Evolutionary conservation across 768 basidiomycete genomes (phyloP), one percentile per base, ranked within the genome.

Genomic region (Leccinum obscurum): DNA sequence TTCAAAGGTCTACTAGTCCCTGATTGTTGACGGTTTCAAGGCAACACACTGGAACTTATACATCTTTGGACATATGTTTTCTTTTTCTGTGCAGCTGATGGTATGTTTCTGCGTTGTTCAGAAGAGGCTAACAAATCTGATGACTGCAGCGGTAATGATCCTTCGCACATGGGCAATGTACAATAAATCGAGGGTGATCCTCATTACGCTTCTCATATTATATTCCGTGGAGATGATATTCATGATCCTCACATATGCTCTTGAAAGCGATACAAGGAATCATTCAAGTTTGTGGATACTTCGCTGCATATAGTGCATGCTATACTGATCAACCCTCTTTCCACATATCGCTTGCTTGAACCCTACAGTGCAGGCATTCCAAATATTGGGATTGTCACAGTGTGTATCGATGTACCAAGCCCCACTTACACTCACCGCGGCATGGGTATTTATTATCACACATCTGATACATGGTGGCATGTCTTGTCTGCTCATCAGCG

Each of bases 81-180:
- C 9, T 32, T 52, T 52, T 13, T 52, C 9, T 4, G 51, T 52
- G 30, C 51, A 13, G 51, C 30, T 9, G 30, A 62, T 17, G 11
- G 56, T 61, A 39, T 53, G 49, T 54, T n/a, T 15, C n/a, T 32
- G 17, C 7, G 2, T n/a, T 32, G 28, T 20, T 20, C 28, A 32
- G 11, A 30, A 15, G 51, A 32, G 30, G 9, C n/a, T 6, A 49
- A 9, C 20, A 20, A 11, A 24, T 24, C 6, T 3, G 11, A 22
- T 13, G 24, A 7, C 17, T 54, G 6, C 17, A 54, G 54, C 26
- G 6, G 24, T 39, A 15, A 54, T 54, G 54, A 39, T 54, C 15
- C 54, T 54, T 11, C 54, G 54, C 9, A 13, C 24, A 26, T 54
- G 54, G 54, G 54, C 37, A 54, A 54, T 54, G 24, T 39, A 39